These are phyloP conservation scores for Claviceps africana DNA, from an alignment of 2,329 filamentous ascomycete genomes.

Conservation along the genomic window DNA sequence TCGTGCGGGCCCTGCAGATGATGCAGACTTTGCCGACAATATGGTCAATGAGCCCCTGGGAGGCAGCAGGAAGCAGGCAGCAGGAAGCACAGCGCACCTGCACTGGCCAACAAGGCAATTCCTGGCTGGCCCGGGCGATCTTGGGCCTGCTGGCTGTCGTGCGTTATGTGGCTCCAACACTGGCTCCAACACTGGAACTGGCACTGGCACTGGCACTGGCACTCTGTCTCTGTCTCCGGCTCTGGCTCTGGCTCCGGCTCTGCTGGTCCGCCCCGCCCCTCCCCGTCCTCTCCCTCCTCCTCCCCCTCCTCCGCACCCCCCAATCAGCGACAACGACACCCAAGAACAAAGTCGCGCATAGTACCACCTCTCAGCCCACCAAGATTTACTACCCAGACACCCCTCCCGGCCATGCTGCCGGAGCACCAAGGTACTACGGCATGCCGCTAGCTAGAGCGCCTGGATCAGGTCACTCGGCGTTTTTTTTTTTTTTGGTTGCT, in stretches of 20 bases:
- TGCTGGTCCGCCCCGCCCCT: background rate
- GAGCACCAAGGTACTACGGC: slow-evolving; percentile 2
- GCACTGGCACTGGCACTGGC: too few species aligned
- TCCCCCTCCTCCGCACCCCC: background rate
- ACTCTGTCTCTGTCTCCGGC: too few species aligned
- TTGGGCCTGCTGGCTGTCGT: background rate
- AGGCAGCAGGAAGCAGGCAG: too few species aligned
- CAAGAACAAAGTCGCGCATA: slow-evolving; percentile 5
- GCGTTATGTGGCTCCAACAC: background rate
- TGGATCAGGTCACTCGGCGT: background rate
- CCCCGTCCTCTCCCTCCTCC: background rate
- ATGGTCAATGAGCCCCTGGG: background rate
- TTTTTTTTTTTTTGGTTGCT: background rate
- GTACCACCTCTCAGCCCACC: background rate
- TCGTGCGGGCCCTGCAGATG: background rate
- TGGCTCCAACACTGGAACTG: too few species aligned
- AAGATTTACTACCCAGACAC: background rate
- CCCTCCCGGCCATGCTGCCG: background rate
- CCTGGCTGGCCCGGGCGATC: background rate
- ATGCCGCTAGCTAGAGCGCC: background rate
- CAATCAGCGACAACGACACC: background rate
- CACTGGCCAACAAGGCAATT: background rate
- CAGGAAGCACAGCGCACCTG: too few species aligned
- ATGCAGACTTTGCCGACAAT: background rate
- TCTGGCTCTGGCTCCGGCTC: too few species aligned